These are phyloP conservation scores for California macrophylla DNA, from an alignment of 441 rosid genomes.

Conservation along the genomic window DNA sequence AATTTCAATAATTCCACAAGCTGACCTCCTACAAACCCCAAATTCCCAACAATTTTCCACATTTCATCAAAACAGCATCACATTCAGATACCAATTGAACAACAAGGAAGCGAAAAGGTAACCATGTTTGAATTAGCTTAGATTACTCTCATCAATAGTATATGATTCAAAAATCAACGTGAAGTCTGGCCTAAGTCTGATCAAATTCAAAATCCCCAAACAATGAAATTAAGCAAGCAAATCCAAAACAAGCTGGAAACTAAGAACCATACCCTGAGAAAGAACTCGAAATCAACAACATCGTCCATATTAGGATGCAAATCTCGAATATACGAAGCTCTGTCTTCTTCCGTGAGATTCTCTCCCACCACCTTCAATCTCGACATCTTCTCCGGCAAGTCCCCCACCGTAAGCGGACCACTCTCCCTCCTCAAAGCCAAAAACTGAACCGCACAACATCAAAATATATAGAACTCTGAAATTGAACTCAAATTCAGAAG, in stretches of 20 bases:
- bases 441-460: slow-evolving; percentile 33
- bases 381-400: slow-evolving; percentile 78
- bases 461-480: background rate
- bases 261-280: slow-evolving; percentile 63
- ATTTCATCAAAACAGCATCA: background rate
- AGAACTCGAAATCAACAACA: slow-evolving; percentile 79
- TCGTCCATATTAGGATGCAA: slow-evolving; percentile 29
- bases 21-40: background rate
- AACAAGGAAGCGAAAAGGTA: too few species aligned
- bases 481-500: slow-evolving; percentile 1
- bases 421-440: slow-evolving; percentile 83
- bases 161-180: background rate
- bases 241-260: background rate
- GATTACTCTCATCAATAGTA: background rate
- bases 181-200: background rate
- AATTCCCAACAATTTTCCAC: background rate
- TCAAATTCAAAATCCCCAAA: background rate
- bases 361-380: slow-evolving; percentile 43
- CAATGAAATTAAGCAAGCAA: background rate
- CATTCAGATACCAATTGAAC: too few species aligned
- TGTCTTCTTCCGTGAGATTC: slow-evolving; percentile 60
- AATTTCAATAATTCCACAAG: slow-evolving; percentile 4
- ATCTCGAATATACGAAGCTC: slow-evolving; percentile 49
- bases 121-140: too few species aligned
- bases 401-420: slow-evolving; percentile 70